A percentile compares a stretch with the other conserved stretches of the same genome.
These are phyloP conservation scores for Abrus precatorius DNA, from an alignment of 306 rosid genomes.

Conservation along the genomic window DNA sequence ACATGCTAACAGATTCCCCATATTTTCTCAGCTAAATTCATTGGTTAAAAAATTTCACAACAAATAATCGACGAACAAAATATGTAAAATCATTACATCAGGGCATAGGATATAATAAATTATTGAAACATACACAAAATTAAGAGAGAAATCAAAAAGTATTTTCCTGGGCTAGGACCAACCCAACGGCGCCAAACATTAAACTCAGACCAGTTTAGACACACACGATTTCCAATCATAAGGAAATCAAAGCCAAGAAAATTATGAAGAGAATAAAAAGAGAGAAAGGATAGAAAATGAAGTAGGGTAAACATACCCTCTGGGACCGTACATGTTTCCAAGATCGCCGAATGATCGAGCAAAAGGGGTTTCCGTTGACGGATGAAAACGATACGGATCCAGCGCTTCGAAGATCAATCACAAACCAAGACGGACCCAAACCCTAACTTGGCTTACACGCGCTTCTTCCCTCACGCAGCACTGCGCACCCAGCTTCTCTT, in stretches of 20 bases:
- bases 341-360: conserved; percentile 45
- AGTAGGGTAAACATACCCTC: conserved; percentile 44
- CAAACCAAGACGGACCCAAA: background rate
- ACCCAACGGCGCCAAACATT: too few relatives aligned
- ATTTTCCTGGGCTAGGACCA: background rate
- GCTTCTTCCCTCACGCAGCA: conserved; percentile 27
- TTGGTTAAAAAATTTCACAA: background rate
- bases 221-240: conserved; percentile 5
- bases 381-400: conserved; percentile 58
- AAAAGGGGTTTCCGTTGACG: conserved; percentile 44
- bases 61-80: background rate
- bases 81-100: background rate
- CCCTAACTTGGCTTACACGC: conserved; percentile 50
- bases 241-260: background rate
- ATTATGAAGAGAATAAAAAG: background rate
- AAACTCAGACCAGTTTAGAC: background rate
- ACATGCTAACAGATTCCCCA: background rate
- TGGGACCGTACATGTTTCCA: conserved; percentile 52
- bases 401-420: conserved; percentile 41
- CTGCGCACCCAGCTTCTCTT: background rate
- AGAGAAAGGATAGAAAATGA: background rate
- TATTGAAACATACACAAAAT: background rate
- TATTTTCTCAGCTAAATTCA: conserved; percentile 22
- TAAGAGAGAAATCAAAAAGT: background rate
- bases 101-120: background rate